Percentiles rank a stretch among this genome's conserved stretches.
These are phyloP conservation scores for Cytauxzoon felis DNA, from an alignment of 169 alveolate genomes.

Conservation along the genomic window DNA sequence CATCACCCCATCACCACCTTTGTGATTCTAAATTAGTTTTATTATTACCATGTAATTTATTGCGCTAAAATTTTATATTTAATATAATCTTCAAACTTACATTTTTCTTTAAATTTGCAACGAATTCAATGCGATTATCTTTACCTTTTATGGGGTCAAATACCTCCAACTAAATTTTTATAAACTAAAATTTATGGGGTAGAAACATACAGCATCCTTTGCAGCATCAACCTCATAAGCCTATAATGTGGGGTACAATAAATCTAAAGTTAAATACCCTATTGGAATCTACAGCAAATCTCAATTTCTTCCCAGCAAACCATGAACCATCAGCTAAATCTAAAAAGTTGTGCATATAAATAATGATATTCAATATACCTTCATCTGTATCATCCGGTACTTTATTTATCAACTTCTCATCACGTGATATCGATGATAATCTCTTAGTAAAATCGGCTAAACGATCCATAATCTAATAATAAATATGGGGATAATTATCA, in stretches of 20 bases:
- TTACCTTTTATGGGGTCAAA: slow-evolving; percentile 53
- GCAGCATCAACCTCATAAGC: slow-evolving; percentile 64
- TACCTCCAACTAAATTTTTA: slow-evolving; percentile 56
- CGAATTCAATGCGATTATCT: slow-evolving; percentile 34
- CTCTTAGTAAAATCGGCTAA: slow-evolving; percentile 40
- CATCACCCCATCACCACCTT: slow-evolving; percentile 33
- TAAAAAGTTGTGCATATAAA: not conserved
- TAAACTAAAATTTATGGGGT: not conserved
- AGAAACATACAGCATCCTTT: slow-evolving; percentile 41
- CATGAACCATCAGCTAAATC: slow-evolving; percentile 65
- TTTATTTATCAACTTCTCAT: slow-evolving; percentile 19
- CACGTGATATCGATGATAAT: slow-evolving; percentile 21
- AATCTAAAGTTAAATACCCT: slow-evolving; percentile 4
- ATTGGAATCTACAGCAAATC: slow-evolving; percentile 53
- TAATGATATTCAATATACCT: slow-evolving; percentile 5
- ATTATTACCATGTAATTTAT: not conserved
- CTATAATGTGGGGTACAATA: not conserved
- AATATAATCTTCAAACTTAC: slow-evolving; percentile 6
- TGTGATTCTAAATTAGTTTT: too few relatives aligned
- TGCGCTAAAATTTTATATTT: slow-evolving; percentile 5
- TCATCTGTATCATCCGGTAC: slow-evolving; percentile 47
- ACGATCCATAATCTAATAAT: slow-evolving; percentile 35
- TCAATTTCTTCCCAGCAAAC: slow-evolving; percentile 55
- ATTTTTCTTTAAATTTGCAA: slow-evolving; percentile 10
- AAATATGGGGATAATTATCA: not conserved